Evolutionary conservation across 2,329 filamentous ascomycete species (phyloP), one percentile per base, ranked within the genome.

Genomic region (Cadophora gregata): DNA sequence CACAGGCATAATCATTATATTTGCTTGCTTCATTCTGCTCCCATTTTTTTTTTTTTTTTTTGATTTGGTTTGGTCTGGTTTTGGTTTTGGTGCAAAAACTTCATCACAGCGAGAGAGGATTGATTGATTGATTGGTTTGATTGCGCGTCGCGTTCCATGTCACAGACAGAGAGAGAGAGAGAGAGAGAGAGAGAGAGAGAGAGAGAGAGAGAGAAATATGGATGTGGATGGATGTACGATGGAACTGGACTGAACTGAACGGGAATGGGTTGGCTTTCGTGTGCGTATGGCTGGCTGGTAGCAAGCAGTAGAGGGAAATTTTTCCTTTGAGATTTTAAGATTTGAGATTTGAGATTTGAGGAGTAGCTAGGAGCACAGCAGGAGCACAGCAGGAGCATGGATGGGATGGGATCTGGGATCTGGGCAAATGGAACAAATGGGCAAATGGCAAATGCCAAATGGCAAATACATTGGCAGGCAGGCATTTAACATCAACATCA

Each of bases 381-480:
- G 29, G 53, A 58, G 53, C 56, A 45, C 16, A 24, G n/a, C 19
- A 21, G 42, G 42, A 33, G 29, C 29, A 38, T 58, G 56, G n/a
- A n/a, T n/a, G n/a, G n/a, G n/a, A n/a, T n/a, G n/a, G n/a, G n/a
- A n/a, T n/a, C n/a, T n/a, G n/a, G 24, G 42, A 48, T 19, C 29
- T 42, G 55, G n/a, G 31, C 31, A 59, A 59, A 38, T 48, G 56
- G 42, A 42, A 27, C 45, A 42, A 16, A 59, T 48, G 42, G 56
- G n/a, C 38, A 42, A 33, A 33, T 33, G 38, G 38, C 10, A n/a
- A n/a, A n/a, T n/a, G n/a, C n/a, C 38, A 42, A 33, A 33, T 33
- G 38, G 38, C 10, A n/a, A n/a, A n/a, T n/a, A n/a, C n/a, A n/a
- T n/a, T n/a, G n/a, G n/a, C n/a, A n/a, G n/a, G n/a, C n/a, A n/a